These are phyloP conservation scores for Cystobasidium sp. DNA, from an alignment of 1,284 basidiomycete genomes.

Conservation along the genomic window DNA sequence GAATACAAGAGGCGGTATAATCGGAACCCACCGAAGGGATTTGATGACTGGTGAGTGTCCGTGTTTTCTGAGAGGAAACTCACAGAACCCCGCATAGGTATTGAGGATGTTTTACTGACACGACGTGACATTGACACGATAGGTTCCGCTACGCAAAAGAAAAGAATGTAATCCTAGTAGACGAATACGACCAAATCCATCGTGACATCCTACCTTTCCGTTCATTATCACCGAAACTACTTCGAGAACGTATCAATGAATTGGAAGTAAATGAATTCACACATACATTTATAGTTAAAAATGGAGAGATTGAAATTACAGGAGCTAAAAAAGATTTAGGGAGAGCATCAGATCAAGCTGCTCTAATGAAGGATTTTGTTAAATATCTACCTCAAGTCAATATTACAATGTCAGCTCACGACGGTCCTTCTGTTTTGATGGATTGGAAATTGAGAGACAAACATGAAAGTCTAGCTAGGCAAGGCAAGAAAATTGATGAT, in stretches of 20 bases:
- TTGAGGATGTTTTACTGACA: neutral
- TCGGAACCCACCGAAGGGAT: constrained; percentile 79
- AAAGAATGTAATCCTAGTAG: constrained; percentile 53
- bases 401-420: constrained; percentile 49
- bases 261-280: constrained; percentile 29
- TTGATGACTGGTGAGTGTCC: constrained; percentile 64
- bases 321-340: constrained; percentile 48
- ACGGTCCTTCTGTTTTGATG: constrained; percentile 49
- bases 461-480: constrained; percentile 39
- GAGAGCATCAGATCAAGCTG: constrained; percentile 51
- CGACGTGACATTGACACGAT: neutral
- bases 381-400: constrained; percentile 47
- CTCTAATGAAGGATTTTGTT: constrained; percentile 48
- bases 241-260: constrained; percentile 21
- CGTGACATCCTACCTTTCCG: constrained; percentile 46
- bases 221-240: constrained; percentile 32
- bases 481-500: constrained; percentile 40
- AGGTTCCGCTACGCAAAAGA: constrained; percentile 50
- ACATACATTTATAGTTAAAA: constrained; percentile 43
- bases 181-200: constrained; percentile 55
- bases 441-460: constrained; percentile 41
- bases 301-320: constrained; percentile 47
- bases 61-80: too few species aligned
- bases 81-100: neutral
- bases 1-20: constrained; percentile 80